phyloP scores from a whole-genome alignment of 1,284 basidiomycete genomes.

The Ceratobasidium sp. region DNA sequence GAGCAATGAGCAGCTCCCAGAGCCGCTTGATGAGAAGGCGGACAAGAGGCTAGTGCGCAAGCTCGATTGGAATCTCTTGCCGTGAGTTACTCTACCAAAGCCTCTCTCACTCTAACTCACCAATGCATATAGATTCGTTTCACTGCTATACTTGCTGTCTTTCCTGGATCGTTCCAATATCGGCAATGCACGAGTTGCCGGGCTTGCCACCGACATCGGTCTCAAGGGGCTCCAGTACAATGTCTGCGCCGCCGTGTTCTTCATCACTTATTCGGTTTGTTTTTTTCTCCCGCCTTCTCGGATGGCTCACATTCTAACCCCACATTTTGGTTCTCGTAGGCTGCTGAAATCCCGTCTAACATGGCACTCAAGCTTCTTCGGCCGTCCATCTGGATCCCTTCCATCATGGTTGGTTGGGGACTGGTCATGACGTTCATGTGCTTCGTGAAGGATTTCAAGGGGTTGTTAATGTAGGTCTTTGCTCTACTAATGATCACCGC shows the following conservation, averaged over 20 bases:
- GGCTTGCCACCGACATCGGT: conserved; percentile 43
- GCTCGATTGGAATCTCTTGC: conserved; percentile 49
- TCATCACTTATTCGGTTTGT: conserved; percentile 47
- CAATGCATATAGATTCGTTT: conserved; percentile 37
- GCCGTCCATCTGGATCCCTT: conserved; percentile 49
- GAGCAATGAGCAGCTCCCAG: conserved; percentile 16
- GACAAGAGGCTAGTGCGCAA: conserved; percentile 46
- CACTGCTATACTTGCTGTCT: conserved; percentile 49
- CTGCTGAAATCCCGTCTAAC: conserved; percentile 48
- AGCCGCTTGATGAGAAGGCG: conserved; percentile 39
- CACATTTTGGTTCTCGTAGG: conserved; percentile 11
- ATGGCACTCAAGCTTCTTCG: conserved; percentile 46
- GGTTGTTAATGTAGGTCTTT: conserved; percentile 53
- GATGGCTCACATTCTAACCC: conserved; percentile 17
- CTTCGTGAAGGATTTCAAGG: conserved; percentile 57
- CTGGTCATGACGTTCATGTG: conserved; percentile 60
- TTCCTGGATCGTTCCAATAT: conserved; percentile 49
- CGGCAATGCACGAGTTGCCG: conserved; percentile 50
- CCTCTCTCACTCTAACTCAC: not conserved
- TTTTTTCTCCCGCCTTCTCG: not conserved
- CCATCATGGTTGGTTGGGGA: conserved; percentile 59
- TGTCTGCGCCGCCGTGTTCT: conserved; percentile 49
- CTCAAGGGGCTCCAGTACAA: conserved; percentile 50
- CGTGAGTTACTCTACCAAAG: conserved; percentile 8
- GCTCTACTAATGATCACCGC: not conserved